Evolutionary conservation across 139 green algal species (phyloP), one percentile per base, ranked within the genome.

Genomic region (Eudorina sp.): DNA sequence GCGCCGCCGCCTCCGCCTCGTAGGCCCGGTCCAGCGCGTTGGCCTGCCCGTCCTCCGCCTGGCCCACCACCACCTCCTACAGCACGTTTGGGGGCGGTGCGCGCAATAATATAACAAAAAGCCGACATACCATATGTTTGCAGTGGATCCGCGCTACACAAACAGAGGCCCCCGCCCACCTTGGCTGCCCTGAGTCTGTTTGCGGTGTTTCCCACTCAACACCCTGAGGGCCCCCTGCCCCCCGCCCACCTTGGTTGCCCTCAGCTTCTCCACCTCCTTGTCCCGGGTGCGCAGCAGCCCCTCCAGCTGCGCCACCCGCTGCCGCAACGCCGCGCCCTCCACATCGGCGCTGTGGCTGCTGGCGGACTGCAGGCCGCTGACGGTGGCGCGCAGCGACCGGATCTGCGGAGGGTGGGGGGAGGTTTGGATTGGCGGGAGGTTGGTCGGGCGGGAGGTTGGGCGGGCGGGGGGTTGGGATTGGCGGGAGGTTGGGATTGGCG

Each of bases 1-100:
- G 73, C 0, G 75, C 83, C 29, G 51, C 51, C 2, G 46, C 75
- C 82, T 91, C 88, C 29, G 73, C 74, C 38, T 83, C 82, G 62
- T 87, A 91, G 5, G 88, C 88, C 2, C 88, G 88, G 41, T 89
- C 83, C 48, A 82, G 88, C 23, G 88, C 88, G 40, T 83, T 82
- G 64, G 88, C 88, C 46, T 68, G 60, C 1, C 66, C 74, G 72
- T 64, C 81, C 81, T 66, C 45, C 19, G 81, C 81, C 13, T 51
- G 31, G 13, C 62, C 81, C 64, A 87, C 81, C 31, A 41, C 11
- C n/a, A 18, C 41, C 29, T 86, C 80, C 80, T 85, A 55, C 21
- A n/a, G n/a, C n/a, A n/a, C n/a, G n/a, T n/a, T n/a, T n/a, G n/a
- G n/a, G n/a, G n/a, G n/a, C n/a, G n/a, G n/a, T n/a, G n/a, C n/a